phyloP scores from a whole-genome alignment of 257 asterid genomes.

The Ehretia macrophylla region DNA sequence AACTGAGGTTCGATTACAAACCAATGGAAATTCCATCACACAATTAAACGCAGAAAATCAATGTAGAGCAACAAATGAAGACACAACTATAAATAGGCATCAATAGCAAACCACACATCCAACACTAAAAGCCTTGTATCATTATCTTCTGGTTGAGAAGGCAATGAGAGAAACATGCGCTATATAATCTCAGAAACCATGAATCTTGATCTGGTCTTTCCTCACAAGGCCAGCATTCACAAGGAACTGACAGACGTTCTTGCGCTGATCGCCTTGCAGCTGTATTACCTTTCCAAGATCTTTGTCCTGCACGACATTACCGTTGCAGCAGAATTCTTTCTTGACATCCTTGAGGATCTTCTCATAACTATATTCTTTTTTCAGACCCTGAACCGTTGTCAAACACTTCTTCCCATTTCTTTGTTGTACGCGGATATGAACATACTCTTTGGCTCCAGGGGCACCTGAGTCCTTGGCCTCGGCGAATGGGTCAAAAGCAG shows the following conservation, averaged over 20 bases:
- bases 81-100: background rate
- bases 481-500: slow-evolving; percentile 70
- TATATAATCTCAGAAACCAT: slow-evolving; percentile 51
- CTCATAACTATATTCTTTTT: slow-evolving; percentile 67
- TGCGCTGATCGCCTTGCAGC: slow-evolving; percentile 84
- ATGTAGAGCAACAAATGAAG: background rate
- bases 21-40: slow-evolving; percentile 22
- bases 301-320: slow-evolving; percentile 73
- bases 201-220: slow-evolving; percentile 79
- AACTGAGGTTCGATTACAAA: background rate
- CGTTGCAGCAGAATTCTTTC: slow-evolving; percentile 85
- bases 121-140: background rate
- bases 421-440: slow-evolving; percentile 84
- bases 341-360: slow-evolving; percentile 70
- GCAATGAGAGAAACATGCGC: too few relatives aligned
- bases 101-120: background rate
- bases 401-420: slow-evolving; percentile 81
- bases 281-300: slow-evolving; percentile 79
- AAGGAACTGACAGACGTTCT: slow-evolving; percentile 64
- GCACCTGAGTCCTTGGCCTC: slow-evolving; percentile 64
- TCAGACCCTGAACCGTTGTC: slow-evolving; percentile 77
- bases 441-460: slow-evolving; percentile 69
- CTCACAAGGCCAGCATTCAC: slow-evolving; percentile 48
- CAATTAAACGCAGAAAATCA: background rate
- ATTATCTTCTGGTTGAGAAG: too few relatives aligned